Conservation (phyloP, 163 green algal species). For the Prototheca cutis region DNA sequence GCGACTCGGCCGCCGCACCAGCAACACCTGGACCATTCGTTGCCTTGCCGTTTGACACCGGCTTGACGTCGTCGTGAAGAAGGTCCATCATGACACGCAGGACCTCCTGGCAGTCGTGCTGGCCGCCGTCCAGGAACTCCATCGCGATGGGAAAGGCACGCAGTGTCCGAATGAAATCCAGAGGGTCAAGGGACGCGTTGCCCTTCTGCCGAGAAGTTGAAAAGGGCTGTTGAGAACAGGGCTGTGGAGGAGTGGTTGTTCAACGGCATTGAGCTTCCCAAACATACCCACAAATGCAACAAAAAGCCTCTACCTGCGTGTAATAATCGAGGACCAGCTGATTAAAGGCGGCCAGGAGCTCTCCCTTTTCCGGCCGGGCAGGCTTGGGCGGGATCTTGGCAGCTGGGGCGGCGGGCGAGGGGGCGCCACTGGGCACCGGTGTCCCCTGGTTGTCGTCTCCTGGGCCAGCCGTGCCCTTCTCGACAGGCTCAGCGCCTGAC, state of each 20-base stretch:
- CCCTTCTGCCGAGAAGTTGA: neutral
- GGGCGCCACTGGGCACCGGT: neutral
- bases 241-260: too few species aligned
- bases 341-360: constrained; percentile 16
- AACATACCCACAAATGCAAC: too few species aligned
- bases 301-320: neutral
- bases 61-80: constrained; percentile 39
- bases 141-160: constrained; percentile 10
- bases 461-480: too few species aligned
- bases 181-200: neutral
- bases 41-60: too few species aligned
- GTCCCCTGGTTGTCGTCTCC: too few species aligned
- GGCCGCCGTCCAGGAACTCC: constrained; percentile 42
- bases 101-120: constrained; percentile 54
- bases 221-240: too few species aligned
- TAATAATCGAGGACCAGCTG: constrained; percentile 6
- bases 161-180: constrained; percentile 5
- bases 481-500: too few species aligned
- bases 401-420: neutral
- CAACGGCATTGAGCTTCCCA: too few species aligned
- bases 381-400: neutral
- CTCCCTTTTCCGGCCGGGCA: constrained; percentile 7
- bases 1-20: neutral
- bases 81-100: constrained; percentile 39
- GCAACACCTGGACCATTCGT: too few species aligned